A percentile compares a stretch with the other conserved stretches of the same genome.
Evolutionary conservation across 208 protist species (phyloP).

Genomic region (Vickermania ingenoplastis): DNA sequence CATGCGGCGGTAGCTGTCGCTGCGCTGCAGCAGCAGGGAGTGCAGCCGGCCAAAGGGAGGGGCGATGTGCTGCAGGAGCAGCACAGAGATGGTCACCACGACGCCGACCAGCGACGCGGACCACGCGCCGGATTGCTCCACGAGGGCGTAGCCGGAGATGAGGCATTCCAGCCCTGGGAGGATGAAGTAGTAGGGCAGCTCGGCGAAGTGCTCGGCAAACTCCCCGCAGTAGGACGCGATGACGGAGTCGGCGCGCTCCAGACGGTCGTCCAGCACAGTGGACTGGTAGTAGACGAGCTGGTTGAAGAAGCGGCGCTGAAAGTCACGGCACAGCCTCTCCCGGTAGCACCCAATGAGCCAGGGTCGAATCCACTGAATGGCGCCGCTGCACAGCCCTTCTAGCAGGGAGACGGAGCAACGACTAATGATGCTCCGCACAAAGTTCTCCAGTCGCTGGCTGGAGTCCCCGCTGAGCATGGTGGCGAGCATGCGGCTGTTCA

Average conservation of each 20-base stretch:
- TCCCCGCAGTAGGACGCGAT: conserved; percentile 81
- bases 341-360: conserved; percentile 80
- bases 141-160: conserved; percentile 46
- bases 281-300: conserved; percentile 76
- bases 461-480: conserved; percentile 51
- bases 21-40: conserved; percentile 49
- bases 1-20: conserved; percentile 77
- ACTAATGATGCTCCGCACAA: conserved; percentile 34
- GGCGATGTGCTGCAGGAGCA: conserved; percentile 40
- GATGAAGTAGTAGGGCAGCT: conserved; percentile 85
- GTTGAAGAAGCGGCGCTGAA: conserved; percentile 76
- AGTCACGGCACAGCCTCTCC: conserved; percentile 56
- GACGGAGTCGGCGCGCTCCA: conserved; percentile 63
- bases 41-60: conserved; percentile 75
- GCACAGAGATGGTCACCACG: conserved; percentile 38
- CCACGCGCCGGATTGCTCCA: conserved; percentile 38
- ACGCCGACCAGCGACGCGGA: conserved; percentile 33
- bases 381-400: conserved; percentile 33
- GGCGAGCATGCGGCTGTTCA: conserved; percentile 54
- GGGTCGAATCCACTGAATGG: conserved; percentile 60
- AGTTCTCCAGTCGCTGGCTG: conserved; percentile 30
- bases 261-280: conserved; percentile 57
- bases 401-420: conserved; percentile 34
- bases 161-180: conserved; percentile 55
- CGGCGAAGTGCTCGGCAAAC: conserved; percentile 85